Evolutionary conservation across 2,329 filamentous ascomycete genomes (phyloP).

Genomic region (Scedosporium apiospermum): DNA sequence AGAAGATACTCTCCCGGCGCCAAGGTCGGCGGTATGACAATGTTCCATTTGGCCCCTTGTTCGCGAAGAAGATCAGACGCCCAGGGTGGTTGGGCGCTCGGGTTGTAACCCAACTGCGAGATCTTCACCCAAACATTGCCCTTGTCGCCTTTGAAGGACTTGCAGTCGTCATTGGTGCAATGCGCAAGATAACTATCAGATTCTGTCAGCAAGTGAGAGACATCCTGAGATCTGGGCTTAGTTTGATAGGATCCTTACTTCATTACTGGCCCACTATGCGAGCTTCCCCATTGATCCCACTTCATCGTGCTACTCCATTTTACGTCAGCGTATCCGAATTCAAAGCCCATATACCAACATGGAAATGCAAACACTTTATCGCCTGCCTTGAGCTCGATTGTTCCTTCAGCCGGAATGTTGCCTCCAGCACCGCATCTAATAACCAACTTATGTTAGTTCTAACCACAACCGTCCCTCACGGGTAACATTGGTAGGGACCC

Average conservation of each 20-base stretch:
- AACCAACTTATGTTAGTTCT: too few relatives aligned
- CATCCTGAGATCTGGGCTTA: background rate
- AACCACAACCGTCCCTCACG: background rate
- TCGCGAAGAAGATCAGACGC: constrained; percentile 34
- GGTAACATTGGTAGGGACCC: too few relatives aligned
- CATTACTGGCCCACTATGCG: constrained; percentile 3
- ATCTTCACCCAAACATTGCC: constrained; percentile 38
- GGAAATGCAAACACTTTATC: constrained; percentile 1
- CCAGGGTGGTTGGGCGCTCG: constrained; percentile 27
- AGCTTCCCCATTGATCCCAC: constrained; percentile 5
- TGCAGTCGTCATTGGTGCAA: constrained; percentile 3
- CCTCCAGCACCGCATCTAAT: constrained; percentile 1
- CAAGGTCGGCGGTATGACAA: constrained; percentile 36
- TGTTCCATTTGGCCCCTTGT: constrained; percentile 37
- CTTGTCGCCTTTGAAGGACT: background rate
- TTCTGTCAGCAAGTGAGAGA: background rate
- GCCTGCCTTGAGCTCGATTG: constrained; percentile 1
- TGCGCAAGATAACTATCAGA: constrained; percentile 2
- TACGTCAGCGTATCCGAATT: background rate
- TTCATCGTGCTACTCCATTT: background rate
- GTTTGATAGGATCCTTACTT: background rate
- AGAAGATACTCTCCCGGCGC: constrained; percentile 42
- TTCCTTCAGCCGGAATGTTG: background rate
- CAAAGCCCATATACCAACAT: too few relatives aligned
- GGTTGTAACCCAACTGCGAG: constrained; percentile 20